Evolutionary conservation across 345 rosid genomes (phyloP), one percentile per base, ranked within the genome.

Genomic region (Rhizophora apiculata): DNA sequence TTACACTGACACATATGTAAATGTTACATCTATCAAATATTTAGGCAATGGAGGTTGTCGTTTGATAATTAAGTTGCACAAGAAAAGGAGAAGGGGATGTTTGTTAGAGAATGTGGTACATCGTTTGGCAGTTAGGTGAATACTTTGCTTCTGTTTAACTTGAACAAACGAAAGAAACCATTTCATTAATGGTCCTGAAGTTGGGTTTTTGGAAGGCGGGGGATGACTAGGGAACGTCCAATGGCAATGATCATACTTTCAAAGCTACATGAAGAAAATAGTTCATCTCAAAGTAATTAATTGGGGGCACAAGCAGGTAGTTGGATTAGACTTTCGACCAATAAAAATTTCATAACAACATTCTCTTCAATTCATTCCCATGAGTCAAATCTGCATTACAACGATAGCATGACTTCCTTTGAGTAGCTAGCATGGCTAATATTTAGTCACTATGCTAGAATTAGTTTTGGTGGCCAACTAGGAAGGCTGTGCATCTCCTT

Each of bases 101-200:
- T 43, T 43, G 49, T 43, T 43, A 43, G 29, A 15, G 60, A 56
- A 24, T 21, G 21, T 56, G 24, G 61, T 51, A 46, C 53, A 61
- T 64, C 10, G 67, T 69, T 72, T 76, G 77, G 64, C 71, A 21
- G 83, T 74, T 74, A 26, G 78, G 72, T 71, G 43, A 11, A 32
- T 36, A 67, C 58, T 63, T 63, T 56, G 37, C 71, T 65, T 65
- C 64, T 61, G 79, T 76, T 66, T 27, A 66, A 60, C 72, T 67
- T 76, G 27, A 67, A 71, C 71, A 65, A 70, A 70, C 75, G 39
- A 67, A 73, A 66, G 75, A 66, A 56, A 82, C 39, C 70, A 43
- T 43, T 15, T 56, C 60, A 24, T 4, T 24, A 24, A 56, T 43
- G 49, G 19, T 43, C 67, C 24, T 62, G 34, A 61, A 72, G 65